Evolutionary conservation across 352 stramenopile species (phyloP), one percentile per base, ranked within the genome.

Genomic region (Halophytophthora polymorphica): DNA sequence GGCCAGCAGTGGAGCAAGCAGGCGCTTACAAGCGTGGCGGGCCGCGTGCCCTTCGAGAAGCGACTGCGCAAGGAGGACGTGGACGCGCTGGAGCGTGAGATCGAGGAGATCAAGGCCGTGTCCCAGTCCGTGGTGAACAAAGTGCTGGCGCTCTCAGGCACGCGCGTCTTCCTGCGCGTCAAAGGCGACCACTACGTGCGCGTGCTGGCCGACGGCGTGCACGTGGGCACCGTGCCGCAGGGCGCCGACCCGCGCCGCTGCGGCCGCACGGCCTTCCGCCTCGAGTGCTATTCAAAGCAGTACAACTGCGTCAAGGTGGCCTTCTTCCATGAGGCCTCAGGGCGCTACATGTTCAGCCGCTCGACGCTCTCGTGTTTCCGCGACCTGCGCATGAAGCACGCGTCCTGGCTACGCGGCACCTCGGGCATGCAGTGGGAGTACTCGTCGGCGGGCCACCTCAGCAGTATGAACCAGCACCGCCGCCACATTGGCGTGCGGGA

Each of bases 401-500:
- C 64, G 8, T 73, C 69, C 22, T 87, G 73, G 58, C 50, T 77
- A 14, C 80, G 77, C 8, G 80, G 80, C 21, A 83, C 69, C 21
- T 74, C 74, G 1, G 77, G 77, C 1, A 67, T 88, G 50, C 56
- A 73, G 33, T 88, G 80, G 80, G 77, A 86, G 34, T 86, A 86
- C 36, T 85, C 75, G 36, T 83, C 75, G 0, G 64, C 69, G 13
- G 77, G 80, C 2, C 58, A 83, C 45, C 60, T 90, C 22, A 83
- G 83, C 50, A 90, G 80, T 55, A 88, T 90, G 80, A 90, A 88
- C 57, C 81, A 91, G 57, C 81, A 91, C 34, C 77, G 77, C 8
- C 69, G 77, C 12, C 88, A 88, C 53, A 80, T 91, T 53, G 81
- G 76, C 21, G 67, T 75, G 22, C 73, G 78, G 15, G 69, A 83